Conservation (phyloP, 768 basidiomycete species). For the Russula vinacea region DNA sequence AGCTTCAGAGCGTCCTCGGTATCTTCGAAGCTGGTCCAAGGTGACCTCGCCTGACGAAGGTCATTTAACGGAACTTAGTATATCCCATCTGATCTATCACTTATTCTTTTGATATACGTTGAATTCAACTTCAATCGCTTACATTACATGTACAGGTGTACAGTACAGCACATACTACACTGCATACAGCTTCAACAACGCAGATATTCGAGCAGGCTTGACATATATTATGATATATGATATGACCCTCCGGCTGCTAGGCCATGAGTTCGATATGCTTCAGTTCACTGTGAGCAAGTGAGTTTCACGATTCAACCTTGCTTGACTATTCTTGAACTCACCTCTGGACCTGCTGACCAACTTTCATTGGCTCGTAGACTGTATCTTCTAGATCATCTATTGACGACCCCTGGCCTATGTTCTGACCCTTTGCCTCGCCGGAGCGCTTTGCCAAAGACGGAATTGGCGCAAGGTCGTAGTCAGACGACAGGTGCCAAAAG, state of each 20-base stretch:
- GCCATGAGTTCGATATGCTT: conserved; percentile 79
- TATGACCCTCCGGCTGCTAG: conserved; percentile 34
- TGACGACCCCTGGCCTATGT: conserved; percentile 39
- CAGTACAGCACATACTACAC: neutral
- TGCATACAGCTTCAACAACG: neutral
- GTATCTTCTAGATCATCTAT: conserved; percentile 42
- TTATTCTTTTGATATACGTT: conserved; percentile 1
- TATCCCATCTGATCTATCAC: neutral
- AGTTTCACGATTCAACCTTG: neutral
- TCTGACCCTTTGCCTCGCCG: conserved; percentile 42
- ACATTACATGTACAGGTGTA: neutral
- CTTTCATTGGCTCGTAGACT: conserved; percentile 72
- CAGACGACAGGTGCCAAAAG: conserved; percentile 92
- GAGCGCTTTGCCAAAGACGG: conserved; percentile 51
- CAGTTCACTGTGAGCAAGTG: conserved; percentile 54
- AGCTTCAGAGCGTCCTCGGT: conserved; percentile 72
- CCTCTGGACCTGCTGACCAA: conserved; percentile 86
- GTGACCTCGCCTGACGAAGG: neutral
- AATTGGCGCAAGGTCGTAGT: conserved; percentile 71
- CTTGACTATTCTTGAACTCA: conserved; percentile 37
- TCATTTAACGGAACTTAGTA: too few species aligned
- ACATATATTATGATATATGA: neutral
- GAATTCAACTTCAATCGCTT: conserved; percentile 41
- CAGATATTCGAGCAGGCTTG: neutral
- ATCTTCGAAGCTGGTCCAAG: conserved; percentile 47